Evolutionary conservation across 202 grass and related monocot genomes (phyloP).

Genomic region (Musa balbisiana): DNA sequence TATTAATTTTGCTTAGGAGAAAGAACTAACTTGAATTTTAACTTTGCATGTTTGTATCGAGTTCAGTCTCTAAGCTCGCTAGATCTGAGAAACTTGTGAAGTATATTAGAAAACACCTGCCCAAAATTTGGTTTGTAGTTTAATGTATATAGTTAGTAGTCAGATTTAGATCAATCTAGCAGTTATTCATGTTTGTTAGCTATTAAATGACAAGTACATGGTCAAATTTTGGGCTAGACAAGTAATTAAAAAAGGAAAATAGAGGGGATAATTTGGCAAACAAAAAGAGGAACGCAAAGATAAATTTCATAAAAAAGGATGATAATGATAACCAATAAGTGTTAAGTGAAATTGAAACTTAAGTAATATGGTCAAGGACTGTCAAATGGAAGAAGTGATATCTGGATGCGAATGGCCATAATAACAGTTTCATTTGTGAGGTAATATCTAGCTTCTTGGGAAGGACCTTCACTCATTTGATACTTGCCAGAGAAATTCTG

Average conservation of each 20-base stretch:
- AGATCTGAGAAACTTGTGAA: too few species aligned
- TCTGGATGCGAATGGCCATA: neutral
- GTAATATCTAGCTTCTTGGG: neutral
- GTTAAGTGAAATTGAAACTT: neutral
- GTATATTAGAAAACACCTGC: too few species aligned
- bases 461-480: neutral
- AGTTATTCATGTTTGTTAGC: too few species aligned
- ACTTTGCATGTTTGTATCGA: neutral
- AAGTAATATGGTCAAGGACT: neutral
- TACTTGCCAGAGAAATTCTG: neutral
- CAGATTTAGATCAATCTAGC: too few species aligned
- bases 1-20: neutral
- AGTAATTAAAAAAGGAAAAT: too few species aligned
- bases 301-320: neutral
- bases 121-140: too few species aligned
- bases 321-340: neutral
- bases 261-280: too few species aligned
- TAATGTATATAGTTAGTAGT: too few species aligned
- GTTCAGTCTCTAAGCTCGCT: too few species aligned
- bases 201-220: too few species aligned
- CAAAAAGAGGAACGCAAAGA: neutral
- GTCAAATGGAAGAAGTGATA: neutral
- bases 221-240: too few species aligned
- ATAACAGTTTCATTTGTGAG: neutral
- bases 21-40: neutral